Conservation (phyloP, 495 filamentous ascomycete species). For the Penicillium malachiteum region DNA sequence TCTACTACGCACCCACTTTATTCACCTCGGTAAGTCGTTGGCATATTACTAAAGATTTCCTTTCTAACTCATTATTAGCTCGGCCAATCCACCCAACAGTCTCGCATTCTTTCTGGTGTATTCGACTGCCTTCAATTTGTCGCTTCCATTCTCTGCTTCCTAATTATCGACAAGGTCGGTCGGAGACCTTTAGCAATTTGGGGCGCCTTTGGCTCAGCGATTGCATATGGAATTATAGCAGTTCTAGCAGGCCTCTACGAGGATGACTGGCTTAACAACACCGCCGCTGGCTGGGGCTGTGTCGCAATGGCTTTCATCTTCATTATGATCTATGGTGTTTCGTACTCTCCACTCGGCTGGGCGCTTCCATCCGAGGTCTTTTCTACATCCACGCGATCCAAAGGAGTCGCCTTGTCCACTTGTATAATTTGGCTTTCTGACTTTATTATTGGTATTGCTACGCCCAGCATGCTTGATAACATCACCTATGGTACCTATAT, state of each 20-base stretch:
- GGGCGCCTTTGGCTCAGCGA: slow-evolving; percentile 47
- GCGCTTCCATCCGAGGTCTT: slow-evolving; percentile 44
- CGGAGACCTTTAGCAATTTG: slow-evolving; percentile 7
- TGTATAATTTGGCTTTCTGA: slow-evolving; percentile 46
- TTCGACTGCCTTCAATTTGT: neutral
- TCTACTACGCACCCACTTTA: slow-evolving; percentile 74
- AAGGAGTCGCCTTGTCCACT: slow-evolving; percentile 39
- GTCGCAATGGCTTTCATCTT: slow-evolving; percentile 66
- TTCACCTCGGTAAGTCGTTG: slow-evolving; percentile 71
- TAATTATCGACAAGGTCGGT: slow-evolving; percentile 2
- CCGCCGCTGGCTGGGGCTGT: slow-evolving; percentile 66
- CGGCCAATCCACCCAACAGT: neutral
- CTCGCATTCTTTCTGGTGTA: neutral
- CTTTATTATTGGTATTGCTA: slow-evolving; percentile 69
- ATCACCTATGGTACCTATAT: slow-evolving; percentile 79
- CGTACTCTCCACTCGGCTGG: slow-evolving; percentile 43
- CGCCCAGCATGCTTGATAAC: slow-evolving; percentile 67
- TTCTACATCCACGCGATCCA: slow-evolving; percentile 38
- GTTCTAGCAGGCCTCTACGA: slow-evolving; percentile 61
- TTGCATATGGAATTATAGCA: slow-evolving; percentile 68
- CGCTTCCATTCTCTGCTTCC: neutral
- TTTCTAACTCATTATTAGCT: neutral
- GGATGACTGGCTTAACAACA: slow-evolving; percentile 55
- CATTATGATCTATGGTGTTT: slow-evolving; percentile 69
- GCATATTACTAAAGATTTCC: slow-evolving; percentile 68